These are phyloP conservation scores for Plasmodium gonderi DNA, from an alignment of 169 alveolate genomes.

Conservation along the genomic window DNA sequence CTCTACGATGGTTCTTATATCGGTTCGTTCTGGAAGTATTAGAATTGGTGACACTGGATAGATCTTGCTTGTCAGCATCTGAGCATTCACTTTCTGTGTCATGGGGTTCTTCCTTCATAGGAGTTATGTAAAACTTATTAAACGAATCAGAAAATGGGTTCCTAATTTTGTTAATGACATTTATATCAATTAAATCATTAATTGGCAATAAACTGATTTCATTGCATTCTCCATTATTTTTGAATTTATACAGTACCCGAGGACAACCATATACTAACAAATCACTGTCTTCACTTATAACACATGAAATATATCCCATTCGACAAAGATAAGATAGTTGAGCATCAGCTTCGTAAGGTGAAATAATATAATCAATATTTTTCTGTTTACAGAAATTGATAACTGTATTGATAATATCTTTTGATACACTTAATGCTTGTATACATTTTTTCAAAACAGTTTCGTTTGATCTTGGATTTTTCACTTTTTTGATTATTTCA, in stretches of 20 bases:
- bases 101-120: not conserved
- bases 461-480: slow-evolving; percentile 71
- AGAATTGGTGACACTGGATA: not conserved
- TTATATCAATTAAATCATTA: slow-evolving; percentile 47
- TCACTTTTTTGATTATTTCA: slow-evolving; percentile 77
- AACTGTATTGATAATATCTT: slow-evolving; percentile 81
- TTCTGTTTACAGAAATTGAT: slow-evolving; percentile 76
- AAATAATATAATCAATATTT: slow-evolving; percentile 91
- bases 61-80: not conserved
- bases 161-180: slow-evolving; percentile 57
- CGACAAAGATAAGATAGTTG: slow-evolving; percentile 95
- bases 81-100: not conserved
- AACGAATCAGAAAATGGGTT: slow-evolving; percentile 38
- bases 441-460: slow-evolving; percentile 81
- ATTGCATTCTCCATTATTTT: slow-evolving; percentile 82
- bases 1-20: not conserved
- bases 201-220: slow-evolving; percentile 76
- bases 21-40: not conserved
- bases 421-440: slow-evolving; percentile 84
- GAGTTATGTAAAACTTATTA: slow-evolving; percentile 48
- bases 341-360: slow-evolving; percentile 99
- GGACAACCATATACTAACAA: slow-evolving; percentile 95
- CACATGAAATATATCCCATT: slow-evolving; percentile 90
- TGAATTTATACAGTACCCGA: slow-evolving; percentile 86
- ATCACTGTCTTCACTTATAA: slow-evolving; percentile 95